A percentile compares a stretch with the other conserved stretches of the same genome.
Conservation (phyloP, 139 green algal genomes). For the Chlamydomonas schloesseri region DNA sequence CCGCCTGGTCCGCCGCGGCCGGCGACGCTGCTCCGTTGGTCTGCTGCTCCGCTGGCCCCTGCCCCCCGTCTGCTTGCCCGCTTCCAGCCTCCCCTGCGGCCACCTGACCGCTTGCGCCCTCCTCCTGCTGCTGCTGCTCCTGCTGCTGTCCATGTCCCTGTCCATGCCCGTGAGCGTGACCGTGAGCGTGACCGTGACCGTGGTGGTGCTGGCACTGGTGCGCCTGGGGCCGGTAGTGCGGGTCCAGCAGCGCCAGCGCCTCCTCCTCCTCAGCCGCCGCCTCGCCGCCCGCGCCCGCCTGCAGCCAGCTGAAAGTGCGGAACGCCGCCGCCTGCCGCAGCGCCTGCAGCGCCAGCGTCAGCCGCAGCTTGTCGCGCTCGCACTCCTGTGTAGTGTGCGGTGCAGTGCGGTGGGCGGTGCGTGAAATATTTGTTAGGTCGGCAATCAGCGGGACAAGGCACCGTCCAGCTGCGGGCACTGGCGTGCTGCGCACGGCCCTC, state of each 20-base stretch:
- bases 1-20: too few species aligned
- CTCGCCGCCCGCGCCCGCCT: neutral
- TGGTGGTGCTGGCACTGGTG: neutral
- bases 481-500: too few species aligned
- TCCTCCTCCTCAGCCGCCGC: conserved; percentile 1
- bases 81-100: too few species aligned
- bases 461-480: too few species aligned
- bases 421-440: too few species aligned
- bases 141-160: neutral
- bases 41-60: neutral
- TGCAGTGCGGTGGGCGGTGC: neutral
- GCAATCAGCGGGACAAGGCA: too few species aligned
- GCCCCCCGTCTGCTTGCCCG: neutral
- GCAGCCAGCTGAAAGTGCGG: conserved; percentile 51
- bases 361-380: conserved; percentile 69
- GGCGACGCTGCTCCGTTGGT: neutral
- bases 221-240: neutral
- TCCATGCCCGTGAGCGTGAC: neutral
- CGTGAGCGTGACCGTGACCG: neutral
- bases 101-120: neutral
- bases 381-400: conserved; percentile 55
- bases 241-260: conserved; percentile 41
- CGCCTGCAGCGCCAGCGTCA: conserved; percentile 60
- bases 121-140: neutral
- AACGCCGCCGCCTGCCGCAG: conserved; percentile 43